Evolutionary conservation across 306 rosid genomes (phyloP).

Genomic region (Prinsepia uniflora): DNA sequence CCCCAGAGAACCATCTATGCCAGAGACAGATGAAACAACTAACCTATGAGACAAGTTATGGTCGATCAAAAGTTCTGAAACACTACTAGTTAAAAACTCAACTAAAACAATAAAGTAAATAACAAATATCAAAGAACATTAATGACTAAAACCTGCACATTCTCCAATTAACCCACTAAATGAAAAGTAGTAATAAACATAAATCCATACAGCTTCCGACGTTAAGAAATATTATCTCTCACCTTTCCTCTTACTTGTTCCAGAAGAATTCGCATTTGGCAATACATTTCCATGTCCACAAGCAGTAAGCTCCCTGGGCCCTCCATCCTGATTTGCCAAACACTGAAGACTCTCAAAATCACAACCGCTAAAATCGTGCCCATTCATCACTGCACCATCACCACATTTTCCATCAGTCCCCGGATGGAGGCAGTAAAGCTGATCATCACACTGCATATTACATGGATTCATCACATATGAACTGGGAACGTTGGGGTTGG

Average conservation of each 20-base stretch:
- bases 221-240: not conserved
- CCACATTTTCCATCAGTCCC: slow-evolving; percentile 52
- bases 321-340: slow-evolving; percentile 54
- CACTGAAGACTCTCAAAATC: slow-evolving; percentile 83
- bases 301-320: slow-evolving; percentile 49
- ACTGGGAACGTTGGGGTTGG: slow-evolving; percentile 32
- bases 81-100: not conserved
- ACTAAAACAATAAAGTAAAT: not conserved
- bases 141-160: not conserved
- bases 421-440: slow-evolving; percentile 60
- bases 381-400: slow-evolving; percentile 40
- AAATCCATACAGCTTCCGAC: not conserved
- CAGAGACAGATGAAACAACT: not conserved
- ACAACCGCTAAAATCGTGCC: slow-evolving; percentile 57
- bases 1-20: not conserved
- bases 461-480: slow-evolving; percentile 80
- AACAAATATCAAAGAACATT: not conserved
- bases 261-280: slow-evolving; percentile 40
- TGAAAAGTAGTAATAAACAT: not conserved
- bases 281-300: slow-evolving; percentile 50
- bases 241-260: slow-evolving; percentile 64
- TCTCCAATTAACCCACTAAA: not conserved
- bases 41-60: not conserved
- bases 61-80: not conserved
- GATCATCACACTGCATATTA: slow-evolving; percentile 78